Conservation (phyloP, 169 alveolate genomes). For the Plasmodium knowlesi region DNA sequence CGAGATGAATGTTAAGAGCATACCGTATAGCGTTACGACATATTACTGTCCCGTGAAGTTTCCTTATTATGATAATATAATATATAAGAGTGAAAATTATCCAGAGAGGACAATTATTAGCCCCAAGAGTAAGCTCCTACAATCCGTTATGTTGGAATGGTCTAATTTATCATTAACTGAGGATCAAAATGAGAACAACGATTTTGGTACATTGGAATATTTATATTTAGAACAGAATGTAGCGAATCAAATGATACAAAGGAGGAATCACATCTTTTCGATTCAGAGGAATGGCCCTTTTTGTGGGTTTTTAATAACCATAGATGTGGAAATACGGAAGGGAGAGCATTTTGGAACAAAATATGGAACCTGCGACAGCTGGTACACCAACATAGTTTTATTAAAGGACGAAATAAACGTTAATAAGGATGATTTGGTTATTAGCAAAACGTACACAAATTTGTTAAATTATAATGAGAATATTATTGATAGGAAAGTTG, state of each 20-base stretch:
- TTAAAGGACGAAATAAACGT: conserved; percentile 80
- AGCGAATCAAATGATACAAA: conserved; percentile 86
- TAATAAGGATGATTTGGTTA: conserved; percentile 76
- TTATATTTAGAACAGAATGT: conserved; percentile 77
- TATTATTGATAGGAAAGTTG: conserved; percentile 76
- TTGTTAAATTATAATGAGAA: conserved; percentile 79
- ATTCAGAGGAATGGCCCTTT: conserved; percentile 80
- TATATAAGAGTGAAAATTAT: conserved; percentile 80
- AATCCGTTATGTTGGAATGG: conserved; percentile 79
- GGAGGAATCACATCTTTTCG: conserved; percentile 74
- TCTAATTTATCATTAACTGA: conserved; percentile 50
- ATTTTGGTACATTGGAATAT: conserved; percentile 75
- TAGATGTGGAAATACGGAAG: conserved; percentile 89
- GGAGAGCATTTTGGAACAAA: conserved; percentile 87
- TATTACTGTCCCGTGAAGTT: conserved; percentile 85
- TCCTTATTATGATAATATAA: conserved; percentile 84
- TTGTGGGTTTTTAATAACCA: conserved; percentile 87
- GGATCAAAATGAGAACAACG: conserved; percentile 3
- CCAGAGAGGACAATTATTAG: conserved; percentile 86
- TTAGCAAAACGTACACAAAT: conserved; percentile 79
- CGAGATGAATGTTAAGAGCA: conserved; percentile 80
- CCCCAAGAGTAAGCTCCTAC: conserved; percentile 84
- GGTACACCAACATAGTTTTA: conserved; percentile 86
- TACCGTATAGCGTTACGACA: conserved; percentile 86
- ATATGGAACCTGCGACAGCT: conserved; percentile 85